Base-by-base conservation (phyloP, 345 rosid species). In the Eucalyptus curtisii region DNA sequence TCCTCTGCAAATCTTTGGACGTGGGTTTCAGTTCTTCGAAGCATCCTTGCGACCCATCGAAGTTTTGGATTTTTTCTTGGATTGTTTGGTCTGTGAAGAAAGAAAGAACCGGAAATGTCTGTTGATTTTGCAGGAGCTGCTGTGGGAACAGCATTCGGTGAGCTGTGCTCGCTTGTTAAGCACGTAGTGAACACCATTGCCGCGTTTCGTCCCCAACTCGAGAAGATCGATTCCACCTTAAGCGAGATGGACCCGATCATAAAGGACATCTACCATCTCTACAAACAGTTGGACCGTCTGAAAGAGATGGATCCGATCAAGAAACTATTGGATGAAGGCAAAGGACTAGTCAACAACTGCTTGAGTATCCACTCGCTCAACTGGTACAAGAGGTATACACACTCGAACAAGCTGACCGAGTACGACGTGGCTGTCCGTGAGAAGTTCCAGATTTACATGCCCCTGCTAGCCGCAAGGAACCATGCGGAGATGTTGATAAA, bases 331-430 rank as follows among this genome's bases (percentile, higher is more conserved):
- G 31, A 12, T 17, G 22, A 16, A 88, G 86, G 89, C 48, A 19
- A 42, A 17, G 76, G 20, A 59, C 86, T 80, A 5, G 86, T 88
- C 52, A 7, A 11, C 15, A 0, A 27, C 24, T 88, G 89, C 89
- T 24, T 30, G 2, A 25, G 0, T 49, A 80, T 52, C 86, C 55
- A 49, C 49, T 1, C 1, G 0, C 0, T 37, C 30, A 4, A 71
- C 1, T 0, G 0, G 15, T 27, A 10, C 49, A 17, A 30, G 49
- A 79, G 0, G 49, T 37, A 40, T 19, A 27, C 17, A 0, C 57
- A 80, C 48, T 81, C 86, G 30, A 80, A 80, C 1, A 44, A 52
- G 53, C 45, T 88, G 50, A 59, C 40, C 2, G 31, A 30, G 8
- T 42, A 80, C 40, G 1, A 88, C 22, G 42, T 8, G 0, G 48